Evolutionary conservation across 768 basidiomycete species (phyloP), one percentile per base, ranked within the genome.

Genomic region (Chalciporus chontae): DNA sequence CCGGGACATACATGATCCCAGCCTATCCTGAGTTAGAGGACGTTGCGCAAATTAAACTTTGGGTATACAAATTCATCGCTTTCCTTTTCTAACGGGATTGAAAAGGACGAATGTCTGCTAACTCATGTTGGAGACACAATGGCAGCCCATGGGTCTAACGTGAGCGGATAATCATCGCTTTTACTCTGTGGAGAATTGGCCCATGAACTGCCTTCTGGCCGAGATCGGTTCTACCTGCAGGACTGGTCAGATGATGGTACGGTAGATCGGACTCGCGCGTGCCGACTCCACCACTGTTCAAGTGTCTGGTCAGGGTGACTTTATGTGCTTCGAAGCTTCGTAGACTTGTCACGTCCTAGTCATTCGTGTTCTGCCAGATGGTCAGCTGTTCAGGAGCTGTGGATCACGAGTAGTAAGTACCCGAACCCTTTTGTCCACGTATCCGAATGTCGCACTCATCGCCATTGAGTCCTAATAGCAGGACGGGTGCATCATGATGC

Each of bases 371-470:
- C 24, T 40, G 32, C 36, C 40, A 39, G 3, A 24, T 38, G 23
- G 47, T 38, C 48, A 53, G 27, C 19, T 49, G n/a, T 15, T 50
- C 37, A n/a, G 18, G 38, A 23, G 37, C 40, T 31, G 29, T 31
- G 43, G 14, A 5, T 29, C 34, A 36, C 21, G 27, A 24, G 24
- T 24, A 24, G n/a, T n/a, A n/a, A n/a, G n/a, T n/a, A n/a, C 24
- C 24, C 24, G 24, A 3, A 24, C 24, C 24, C 24, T 24, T 54
- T 54, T 50, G 42, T 54, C 41, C 49, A n/a, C n/a, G n/a, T n/a
- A n/a, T n/a, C n/a, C n/a, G n/a, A n/a, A n/a, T n/a, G n/a, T n/a
- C n/a, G n/a, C n/a, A n/a, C 24, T 24, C 24, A 7, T 31, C 11
- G 29, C 29, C n/a, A n/a, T n/a, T n/a, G n/a, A n/a, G n/a, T 31